Conservation (phyloP, 768 basidiomycete species). For the Udeniomyces megalosporus region DNA sequence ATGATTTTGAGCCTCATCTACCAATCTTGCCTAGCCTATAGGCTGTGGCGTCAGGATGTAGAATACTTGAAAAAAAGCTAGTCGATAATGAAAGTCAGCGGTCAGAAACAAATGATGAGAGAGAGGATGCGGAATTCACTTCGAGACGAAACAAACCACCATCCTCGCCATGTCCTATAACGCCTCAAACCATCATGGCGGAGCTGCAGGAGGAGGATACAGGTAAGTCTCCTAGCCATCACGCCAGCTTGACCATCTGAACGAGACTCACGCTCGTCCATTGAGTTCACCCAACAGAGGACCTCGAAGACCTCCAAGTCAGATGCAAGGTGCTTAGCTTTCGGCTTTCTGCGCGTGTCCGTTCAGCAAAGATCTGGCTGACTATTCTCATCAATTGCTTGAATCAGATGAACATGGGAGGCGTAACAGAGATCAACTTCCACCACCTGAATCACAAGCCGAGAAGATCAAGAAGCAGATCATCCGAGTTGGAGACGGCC, state of each 20-base stretch:
- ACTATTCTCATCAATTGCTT: background rate
- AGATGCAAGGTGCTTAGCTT: background rate
- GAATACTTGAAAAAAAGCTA: too few relatives aligned
- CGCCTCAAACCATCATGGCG: constrained; percentile 10
- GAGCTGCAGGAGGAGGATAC: constrained; percentile 19
- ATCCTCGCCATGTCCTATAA: background rate
- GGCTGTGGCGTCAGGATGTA: too few relatives aligned
- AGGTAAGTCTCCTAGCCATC: background rate
- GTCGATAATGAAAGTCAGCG: too few relatives aligned
- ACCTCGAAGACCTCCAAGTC: constrained; percentile 14
- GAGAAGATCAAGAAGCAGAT: constrained; percentile 17
- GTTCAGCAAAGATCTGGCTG: background rate
- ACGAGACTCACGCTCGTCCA: too few relatives aligned
- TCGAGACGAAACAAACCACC: too few relatives aligned
- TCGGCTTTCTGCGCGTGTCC: background rate
- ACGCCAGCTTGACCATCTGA: constrained; percentile 3
- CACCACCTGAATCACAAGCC: constrained; percentile 8
- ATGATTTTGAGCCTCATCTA: too few relatives aligned
- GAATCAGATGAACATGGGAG: background rate
- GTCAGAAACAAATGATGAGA: too few relatives aligned
- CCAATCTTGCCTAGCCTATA: too few relatives aligned
- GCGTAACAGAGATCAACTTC: constrained; percentile 1
- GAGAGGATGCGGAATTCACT: too few relatives aligned
- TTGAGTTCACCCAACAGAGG: too few relatives aligned
- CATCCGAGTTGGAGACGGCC: constrained; percentile 7